Percentiles rank a stretch among this genome's conserved stretches.
Evolutionary conservation across 2,329 filamentous ascomycete genomes (phyloP).

Genomic region (Aspergillus terreus): DNA sequence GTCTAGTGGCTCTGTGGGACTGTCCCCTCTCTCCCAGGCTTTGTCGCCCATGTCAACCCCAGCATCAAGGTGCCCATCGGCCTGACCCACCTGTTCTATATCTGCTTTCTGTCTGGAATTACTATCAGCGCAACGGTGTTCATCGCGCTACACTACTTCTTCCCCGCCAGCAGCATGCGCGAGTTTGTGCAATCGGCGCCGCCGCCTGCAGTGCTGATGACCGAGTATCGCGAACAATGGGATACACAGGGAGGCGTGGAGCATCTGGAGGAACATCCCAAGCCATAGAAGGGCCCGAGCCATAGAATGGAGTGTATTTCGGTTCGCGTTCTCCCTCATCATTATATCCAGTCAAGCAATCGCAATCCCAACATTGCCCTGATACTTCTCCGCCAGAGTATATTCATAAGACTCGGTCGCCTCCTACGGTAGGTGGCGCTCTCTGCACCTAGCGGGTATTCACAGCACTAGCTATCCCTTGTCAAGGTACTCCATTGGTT

Average conservation of each 20-base stretch:
- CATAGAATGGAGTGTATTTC: not conserved
- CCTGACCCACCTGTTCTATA: not conserved
- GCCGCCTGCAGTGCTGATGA: not conserved
- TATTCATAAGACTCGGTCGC: no score
- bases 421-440: no score
- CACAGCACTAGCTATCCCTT: no score
- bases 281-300: constrained; percentile 1
- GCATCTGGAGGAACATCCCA: not conserved
- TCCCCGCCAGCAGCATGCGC: not conserved
- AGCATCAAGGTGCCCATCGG: not conserved
- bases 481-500: no score
- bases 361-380: no score
- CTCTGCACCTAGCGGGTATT: no score
- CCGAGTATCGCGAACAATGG: constrained; percentile 1
- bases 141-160: not conserved
- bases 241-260: not conserved
- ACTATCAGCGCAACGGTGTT: not conserved
- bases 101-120: not conserved
- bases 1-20: constrained; percentile 1
- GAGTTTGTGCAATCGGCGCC: not conserved
- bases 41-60: constrained; percentile 1
- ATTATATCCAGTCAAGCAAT: no score
- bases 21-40: constrained; percentile 1
- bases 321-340: not conserved
- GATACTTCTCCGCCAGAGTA: no score